Conservation (phyloP, 192 early-diverging fungal species). For the Coemansia sp. region DNA sequence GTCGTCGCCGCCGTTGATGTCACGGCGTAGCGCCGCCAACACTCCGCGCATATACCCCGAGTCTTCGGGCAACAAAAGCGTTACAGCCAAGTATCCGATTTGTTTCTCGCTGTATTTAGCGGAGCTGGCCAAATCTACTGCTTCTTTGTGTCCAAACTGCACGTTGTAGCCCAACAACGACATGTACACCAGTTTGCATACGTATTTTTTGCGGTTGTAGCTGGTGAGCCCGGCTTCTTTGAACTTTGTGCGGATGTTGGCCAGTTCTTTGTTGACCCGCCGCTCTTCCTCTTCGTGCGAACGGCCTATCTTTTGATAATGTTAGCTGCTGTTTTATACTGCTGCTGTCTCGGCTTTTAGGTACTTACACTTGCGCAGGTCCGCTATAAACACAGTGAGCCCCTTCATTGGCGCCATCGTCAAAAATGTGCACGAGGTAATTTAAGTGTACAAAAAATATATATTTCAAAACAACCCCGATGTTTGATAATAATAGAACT, state of each 20-base stretch:
- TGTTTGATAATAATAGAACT: neutral
- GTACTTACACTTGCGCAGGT: conserved; percentile 93
- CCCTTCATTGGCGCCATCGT: conserved; percentile 77
- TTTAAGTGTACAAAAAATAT: neutral
- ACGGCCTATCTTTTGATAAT: conserved; percentile 63
- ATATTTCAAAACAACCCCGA: neutral
- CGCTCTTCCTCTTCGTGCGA: conserved; percentile 97
- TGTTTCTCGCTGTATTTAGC: conserved; percentile 97
- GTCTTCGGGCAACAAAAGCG: conserved; percentile 86
- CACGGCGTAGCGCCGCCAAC: conserved; percentile 84
- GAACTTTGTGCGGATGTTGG: conserved; percentile 98
- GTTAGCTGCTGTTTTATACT: too few relatives aligned
- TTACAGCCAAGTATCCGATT: conserved; percentile 96
- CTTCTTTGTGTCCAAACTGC: conserved; percentile 98
- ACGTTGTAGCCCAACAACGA: conserved; percentile 98
- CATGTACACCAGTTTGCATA: conserved; percentile 99
- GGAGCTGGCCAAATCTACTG: conserved; percentile 88
- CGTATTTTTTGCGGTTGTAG: conserved; percentile 99
- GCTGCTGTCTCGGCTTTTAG: too few relatives aligned
- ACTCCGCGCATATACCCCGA: conserved; percentile 82
- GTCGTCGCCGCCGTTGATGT: conserved; percentile 84
- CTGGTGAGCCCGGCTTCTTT: conserved; percentile 90
- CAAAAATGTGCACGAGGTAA: neutral
- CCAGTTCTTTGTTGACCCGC: conserved; percentile 98
- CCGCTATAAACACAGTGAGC: conserved; percentile 93